Base-by-base conservation (phyloP, 345 rosid species). In the Cardamine resedifolia region DNA sequence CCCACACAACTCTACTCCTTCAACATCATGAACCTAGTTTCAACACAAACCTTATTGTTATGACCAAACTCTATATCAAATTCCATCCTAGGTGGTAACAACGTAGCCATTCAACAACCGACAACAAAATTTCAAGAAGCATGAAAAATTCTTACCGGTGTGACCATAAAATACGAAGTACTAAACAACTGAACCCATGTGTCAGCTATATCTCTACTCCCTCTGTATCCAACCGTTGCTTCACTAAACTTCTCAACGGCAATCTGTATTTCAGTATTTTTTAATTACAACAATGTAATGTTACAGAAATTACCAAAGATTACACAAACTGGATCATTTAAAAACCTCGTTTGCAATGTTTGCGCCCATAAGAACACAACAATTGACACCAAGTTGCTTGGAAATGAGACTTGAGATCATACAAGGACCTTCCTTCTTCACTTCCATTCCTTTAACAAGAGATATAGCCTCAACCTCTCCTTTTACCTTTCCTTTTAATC, bases 291-390 rank as follows among this genome's bases (percentile, higher is more conserved):
- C 41, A 52, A 43, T 69, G 64, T 44, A 31, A 34, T 10, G 50
- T 1, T 65, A 19, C 41, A 71, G 19, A 65, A 38, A 9, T 0
- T 5, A 65, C 28, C 9, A 38, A 24, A 47, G 19, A 7, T 3
- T 20, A 48, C 3, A 34, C 12, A 28, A 36, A 41, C 0, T 44
- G 26, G 10, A 60, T 10, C 47, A 39, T 11, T 18, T 24, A 4
- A 65, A 16, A 58, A 87, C 99, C 91, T 95, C 99, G 66, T 88
- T 91, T 10, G 99, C 99, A 55, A 95, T 92, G 77, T 95, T 91
- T 34, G 96, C 98, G 12, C 99, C 96, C 98, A 91, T 95, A 56
- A 95, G 84, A 72, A 95, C 99, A 70, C 89, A 91, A 49, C 96
- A 91, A 19, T 84, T 85, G 75, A 90, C 70, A 28, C 88, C 86